Percentiles rank a stretch among this genome's conserved stretches.
These are phyloP conservation scores for Lichina pygmaea DNA, from an alignment of 495 filamentous ascomycete species.

Conservation along the genomic window DNA sequence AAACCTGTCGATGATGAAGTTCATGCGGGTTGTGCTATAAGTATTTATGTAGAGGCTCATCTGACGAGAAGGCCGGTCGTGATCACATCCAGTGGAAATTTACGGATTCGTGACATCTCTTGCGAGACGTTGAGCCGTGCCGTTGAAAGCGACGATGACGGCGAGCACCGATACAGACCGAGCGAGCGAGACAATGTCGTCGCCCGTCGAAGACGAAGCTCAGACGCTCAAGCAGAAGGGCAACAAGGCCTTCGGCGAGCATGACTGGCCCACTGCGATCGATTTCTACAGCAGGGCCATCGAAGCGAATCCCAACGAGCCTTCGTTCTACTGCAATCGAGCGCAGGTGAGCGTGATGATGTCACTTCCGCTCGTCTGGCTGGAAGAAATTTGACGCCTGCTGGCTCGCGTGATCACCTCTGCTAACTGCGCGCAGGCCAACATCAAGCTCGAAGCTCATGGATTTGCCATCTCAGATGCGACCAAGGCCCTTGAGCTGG, in stretches of 20 bases:
- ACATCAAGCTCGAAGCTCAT: conserved; percentile 88
- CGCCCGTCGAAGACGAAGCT: conserved; percentile 38
- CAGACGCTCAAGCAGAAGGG: conserved; percentile 72
- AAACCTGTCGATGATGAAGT: no score
- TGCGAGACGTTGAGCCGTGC: no score
- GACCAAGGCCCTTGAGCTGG: conserved; percentile 76
- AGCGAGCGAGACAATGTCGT: conserved; percentile 12
- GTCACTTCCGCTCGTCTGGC: conserved; percentile 16
- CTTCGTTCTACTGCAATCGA: conserved; percentile 77
- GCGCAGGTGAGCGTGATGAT: conserved; percentile 37
- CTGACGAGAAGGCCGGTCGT: no score
- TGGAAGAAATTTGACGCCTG: background rate
- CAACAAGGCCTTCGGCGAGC: conserved; percentile 69
- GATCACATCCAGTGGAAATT: no score
- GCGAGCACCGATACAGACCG: no score
- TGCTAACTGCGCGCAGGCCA: conserved; percentile 25
- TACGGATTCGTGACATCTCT: no score
- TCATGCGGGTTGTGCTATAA: no score
- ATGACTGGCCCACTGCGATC: conserved; percentile 68
- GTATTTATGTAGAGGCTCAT: no score
- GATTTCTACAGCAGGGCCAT: conserved; percentile 81
- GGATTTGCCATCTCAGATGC: conserved; percentile 83
- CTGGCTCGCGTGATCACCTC: background rate
- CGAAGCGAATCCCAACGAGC: conserved; percentile 54
- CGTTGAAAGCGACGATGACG: no score